Evolutionary conservation across 1,139 yeast genomes (phyloP), one percentile per base, ranked within the genome.

Genomic region (Entelexis paramagnoliae): DNA sequence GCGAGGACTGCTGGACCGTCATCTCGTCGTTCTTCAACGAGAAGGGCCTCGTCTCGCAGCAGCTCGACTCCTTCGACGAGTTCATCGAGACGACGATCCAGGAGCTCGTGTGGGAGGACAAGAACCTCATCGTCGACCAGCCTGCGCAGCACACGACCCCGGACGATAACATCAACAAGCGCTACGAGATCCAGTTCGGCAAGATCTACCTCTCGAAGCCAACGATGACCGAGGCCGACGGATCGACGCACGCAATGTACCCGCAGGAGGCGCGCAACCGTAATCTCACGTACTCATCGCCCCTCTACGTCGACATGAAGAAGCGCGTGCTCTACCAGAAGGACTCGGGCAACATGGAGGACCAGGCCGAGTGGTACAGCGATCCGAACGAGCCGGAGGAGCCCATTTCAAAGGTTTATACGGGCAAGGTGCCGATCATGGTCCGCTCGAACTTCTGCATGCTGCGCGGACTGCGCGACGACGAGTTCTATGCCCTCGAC

Each of bases 1-100:
- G 96, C 34, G 97, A 93, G 72, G 98, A 93, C 73, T 89, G 97
- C 71, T 93, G 99, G 99, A 83, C 95, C 38, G 97, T 93, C 59
- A 91, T 93, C 61, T 84, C 96, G 42, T 78, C 97, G 28, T 93
- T 91, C 68, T 93, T 93, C 75, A 89, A 83, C 68, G 95, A 89
- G 65, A 89, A 89, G 67, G 98, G 98, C 55, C 77, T 93, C 63
- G 99, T 91, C 30, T 88, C 97, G 32, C 98, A 91, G 70, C 99
- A 93, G 73, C 76, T 93, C 64, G 98, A 91, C 66, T 93, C 98
- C 19, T 93, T 93, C 68, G 96, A 93, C 71, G 98, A 93, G 72
- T 93, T 93, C 69, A 89, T 93, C 62, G 96, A 88, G 68, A 81
- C 95, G 30, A 87, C 97, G 46, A 86, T 93, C 67, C 98, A 93